A percentile compares a stretch with the other conserved stretches of the same genome.
These are phyloP conservation scores for Aurinia saxatilis DNA, from an alignment of 345 rosid species.

Conservation along the genomic window DNA sequence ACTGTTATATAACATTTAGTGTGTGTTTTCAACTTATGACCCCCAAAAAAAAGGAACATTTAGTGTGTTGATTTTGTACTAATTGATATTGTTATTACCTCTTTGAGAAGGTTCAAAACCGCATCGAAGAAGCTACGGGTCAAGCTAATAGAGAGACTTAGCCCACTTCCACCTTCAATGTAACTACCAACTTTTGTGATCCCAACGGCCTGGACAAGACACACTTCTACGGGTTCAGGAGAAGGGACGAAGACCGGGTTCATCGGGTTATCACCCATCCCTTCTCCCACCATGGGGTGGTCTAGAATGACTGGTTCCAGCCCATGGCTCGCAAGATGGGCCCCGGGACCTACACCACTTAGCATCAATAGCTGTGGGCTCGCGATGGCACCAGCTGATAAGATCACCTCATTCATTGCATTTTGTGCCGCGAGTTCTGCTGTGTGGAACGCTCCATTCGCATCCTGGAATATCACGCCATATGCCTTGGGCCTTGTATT, in stretches of 20 bases:
- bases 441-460: conserved; percentile 32
- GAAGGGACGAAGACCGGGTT: conserved; percentile 48
- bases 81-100: conserved; percentile 28
- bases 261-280: conserved; percentile 64
- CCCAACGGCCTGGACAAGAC: conserved; percentile 48
- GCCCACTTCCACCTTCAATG: conserved; percentile 44
- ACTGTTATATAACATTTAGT: too few species aligned
- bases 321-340: conserved; percentile 30
- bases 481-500: conserved; percentile 42
- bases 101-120: conserved; percentile 21
- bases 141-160: conserved; percentile 29
- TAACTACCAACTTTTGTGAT: conserved; percentile 39
- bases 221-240: conserved; percentile 38
- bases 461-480: conserved; percentile 56
- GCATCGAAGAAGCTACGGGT: conserved; percentile 18
- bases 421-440: conserved; percentile 30
- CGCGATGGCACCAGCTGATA: conserved; percentile 73
- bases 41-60: too few species aligned
- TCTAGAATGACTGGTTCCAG: conserved; percentile 35
- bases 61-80: too few species aligned
- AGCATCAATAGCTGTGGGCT: conserved; percentile 69
- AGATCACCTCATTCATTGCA: conserved; percentile 44
- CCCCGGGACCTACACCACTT: conserved; percentile 38
- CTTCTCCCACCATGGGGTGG: conserved; percentile 57
- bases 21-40: too few species aligned